These are phyloP conservation scores for Herpetomonas muscarum DNA, from an alignment of 208 protist genomes.

Conservation along the genomic window DNA sequence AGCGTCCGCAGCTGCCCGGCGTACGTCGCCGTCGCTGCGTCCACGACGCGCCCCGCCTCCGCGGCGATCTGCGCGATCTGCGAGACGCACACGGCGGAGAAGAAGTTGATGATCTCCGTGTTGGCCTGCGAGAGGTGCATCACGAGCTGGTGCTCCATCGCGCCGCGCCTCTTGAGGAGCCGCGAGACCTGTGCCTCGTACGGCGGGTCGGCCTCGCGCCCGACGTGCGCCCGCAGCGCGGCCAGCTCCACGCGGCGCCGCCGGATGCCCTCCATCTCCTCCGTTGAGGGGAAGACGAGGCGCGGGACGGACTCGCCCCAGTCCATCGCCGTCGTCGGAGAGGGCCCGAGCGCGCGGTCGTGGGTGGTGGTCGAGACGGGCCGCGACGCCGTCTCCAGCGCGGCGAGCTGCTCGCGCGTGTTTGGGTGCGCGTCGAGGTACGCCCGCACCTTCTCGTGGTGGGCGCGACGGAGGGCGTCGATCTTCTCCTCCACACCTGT, in stretches of 20 bases:
- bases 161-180: constrained; percentile 10
- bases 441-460: not conserved
- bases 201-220: not conserved
- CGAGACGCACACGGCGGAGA: constrained; percentile 39
- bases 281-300: not conserved
- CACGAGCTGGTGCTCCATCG: constrained; percentile 53
- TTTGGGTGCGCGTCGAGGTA: not conserved
- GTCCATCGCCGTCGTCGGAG: not conserved
- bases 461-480: not conserved
- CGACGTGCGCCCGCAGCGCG: not conserved
- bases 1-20: not conserved
- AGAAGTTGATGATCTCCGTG: constrained; percentile 83
- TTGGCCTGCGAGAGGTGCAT: constrained; percentile 59
- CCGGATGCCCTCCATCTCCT: not conserved
- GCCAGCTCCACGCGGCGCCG: not conserved
- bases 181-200: not conserved
- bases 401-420: not conserved
- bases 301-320: not conserved
- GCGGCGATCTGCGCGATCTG: constrained; percentile 22
- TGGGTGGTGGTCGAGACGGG: not conserved
- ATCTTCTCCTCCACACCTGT: not conserved
- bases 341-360: not conserved
- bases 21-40: constrained; percentile 9
- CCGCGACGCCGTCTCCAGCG: not conserved
- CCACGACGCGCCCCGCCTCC: constrained; percentile 13